Percentiles rank a stretch among this genome's conserved stretches.
phyloP scores from a whole-genome alignment of 202 grass and related monocot genomes.

The Hordeum pubiflorum region DNA sequence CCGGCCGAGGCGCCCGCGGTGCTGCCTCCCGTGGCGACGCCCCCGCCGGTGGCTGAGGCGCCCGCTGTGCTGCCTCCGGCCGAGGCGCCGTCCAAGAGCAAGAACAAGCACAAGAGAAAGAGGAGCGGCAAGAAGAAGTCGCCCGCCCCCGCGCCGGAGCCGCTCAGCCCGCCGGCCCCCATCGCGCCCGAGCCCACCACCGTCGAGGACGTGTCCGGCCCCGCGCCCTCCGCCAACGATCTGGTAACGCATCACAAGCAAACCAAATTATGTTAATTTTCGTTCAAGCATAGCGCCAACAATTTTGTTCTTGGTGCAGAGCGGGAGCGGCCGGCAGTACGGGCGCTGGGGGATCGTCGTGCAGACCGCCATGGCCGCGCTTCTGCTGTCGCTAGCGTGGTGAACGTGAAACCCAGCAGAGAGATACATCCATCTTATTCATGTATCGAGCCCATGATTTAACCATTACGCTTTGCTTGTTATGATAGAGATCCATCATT shows the following conservation, averaged over 20 bases:
- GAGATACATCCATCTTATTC: neutral
- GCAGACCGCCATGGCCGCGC: constrained; percentile 28
- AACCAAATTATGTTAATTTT: neutral
- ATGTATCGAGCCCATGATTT: neutral
- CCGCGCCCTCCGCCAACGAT: constrained; percentile 53
- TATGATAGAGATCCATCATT: constrained; percentile 18
- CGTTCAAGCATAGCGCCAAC: no score
- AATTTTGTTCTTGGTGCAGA: constrained; percentile 37
- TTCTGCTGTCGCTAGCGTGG: constrained; percentile 46
- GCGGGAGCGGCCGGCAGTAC: constrained; percentile 33
- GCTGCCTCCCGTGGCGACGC: constrained; percentile 12
- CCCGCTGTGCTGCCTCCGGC: constrained; percentile 27
- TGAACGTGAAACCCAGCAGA: neutral
- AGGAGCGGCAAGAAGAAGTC: constrained; percentile 58
- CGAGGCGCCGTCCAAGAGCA: constrained; percentile 48
- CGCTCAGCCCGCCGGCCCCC: constrained; percentile 60
- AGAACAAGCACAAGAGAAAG: constrained; percentile 65
- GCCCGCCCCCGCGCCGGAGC: constrained; percentile 41
- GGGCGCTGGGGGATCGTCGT: constrained; percentile 15
- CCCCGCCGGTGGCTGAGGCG: neutral
- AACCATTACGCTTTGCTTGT: neutral
- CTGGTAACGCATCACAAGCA: constrained; percentile 32
- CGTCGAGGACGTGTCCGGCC: constrained; percentile 38
- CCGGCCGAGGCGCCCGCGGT: constrained; percentile 13
- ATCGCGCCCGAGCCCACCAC: constrained; percentile 37